These are phyloP conservation scores for Cryphonectria carpinicola DNA, from an alignment of 2,329 filamentous ascomycete genomes.

Conservation along the genomic window DNA sequence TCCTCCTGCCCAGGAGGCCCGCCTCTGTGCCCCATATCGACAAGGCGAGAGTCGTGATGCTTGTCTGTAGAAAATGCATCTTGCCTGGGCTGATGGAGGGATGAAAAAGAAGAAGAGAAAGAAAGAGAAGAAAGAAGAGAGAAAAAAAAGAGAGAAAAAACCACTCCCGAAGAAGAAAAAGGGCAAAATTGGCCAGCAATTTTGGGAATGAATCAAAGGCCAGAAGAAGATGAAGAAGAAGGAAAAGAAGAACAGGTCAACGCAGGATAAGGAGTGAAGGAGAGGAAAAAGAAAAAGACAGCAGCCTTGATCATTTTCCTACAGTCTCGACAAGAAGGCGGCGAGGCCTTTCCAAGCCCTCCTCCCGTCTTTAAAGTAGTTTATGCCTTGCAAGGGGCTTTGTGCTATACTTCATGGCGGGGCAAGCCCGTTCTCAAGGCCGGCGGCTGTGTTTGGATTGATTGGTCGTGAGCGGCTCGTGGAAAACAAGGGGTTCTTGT, in stretches of 20 bases:
- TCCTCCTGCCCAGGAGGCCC: conserved; percentile 7
- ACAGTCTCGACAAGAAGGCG: background rate
- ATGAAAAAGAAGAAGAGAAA: background rate
- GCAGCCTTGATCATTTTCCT: background rate
- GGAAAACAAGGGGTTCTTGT: background rate
- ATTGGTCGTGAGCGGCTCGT: conserved; percentile 7
- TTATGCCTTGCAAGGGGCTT: conserved; percentile 7
- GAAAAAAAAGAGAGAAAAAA: background rate
- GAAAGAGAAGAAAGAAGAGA: too few relatives aligned
- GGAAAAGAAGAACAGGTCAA: background rate
- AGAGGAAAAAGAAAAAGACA: background rate
- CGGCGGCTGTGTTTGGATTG: conserved; percentile 8
- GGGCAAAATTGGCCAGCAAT: conserved; percentile 26
- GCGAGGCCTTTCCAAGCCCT: background rate
- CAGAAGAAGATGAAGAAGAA: background rate
- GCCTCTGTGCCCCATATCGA: conserved; percentile 18
- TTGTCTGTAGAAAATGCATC: conserved; percentile 19
- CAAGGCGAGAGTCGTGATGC: conserved; percentile 14
- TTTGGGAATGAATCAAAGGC: background rate
- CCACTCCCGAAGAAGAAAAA: background rate
- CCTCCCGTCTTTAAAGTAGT: background rate
- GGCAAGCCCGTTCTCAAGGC: background rate
- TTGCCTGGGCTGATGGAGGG: conserved; percentile 4
- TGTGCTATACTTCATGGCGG: background rate
- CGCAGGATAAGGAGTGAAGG: background rate